Evolutionary conservation across 495 filamentous ascomycete species (phyloP).

Genomic region (Hypoxylon crocopeplum): DNA sequence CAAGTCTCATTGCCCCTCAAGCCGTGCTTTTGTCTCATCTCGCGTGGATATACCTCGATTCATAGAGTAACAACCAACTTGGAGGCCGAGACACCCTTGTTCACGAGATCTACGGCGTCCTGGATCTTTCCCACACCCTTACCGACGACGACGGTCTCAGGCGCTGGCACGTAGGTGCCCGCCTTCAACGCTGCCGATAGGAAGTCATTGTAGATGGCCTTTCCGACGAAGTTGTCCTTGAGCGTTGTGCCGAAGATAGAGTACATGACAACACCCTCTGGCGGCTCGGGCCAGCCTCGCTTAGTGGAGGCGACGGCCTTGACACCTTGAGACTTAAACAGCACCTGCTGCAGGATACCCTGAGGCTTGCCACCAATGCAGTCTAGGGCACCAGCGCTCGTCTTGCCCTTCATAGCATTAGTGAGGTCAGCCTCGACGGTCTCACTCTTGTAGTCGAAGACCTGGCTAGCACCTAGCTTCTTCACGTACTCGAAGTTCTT

Average conservation of each 20-base stretch:
- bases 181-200: constrained; percentile 18
- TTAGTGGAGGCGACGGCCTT: constrained; percentile 32
- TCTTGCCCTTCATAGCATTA: constrained; percentile 37
- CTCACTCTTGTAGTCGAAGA: constrained; percentile 62
- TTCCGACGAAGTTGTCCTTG: constrained; percentile 43
- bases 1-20: background rate
- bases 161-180: constrained; percentile 21
- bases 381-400: constrained; percentile 27
- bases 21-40: background rate
- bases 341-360: constrained; percentile 26
- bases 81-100: constrained; percentile 49
- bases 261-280: constrained; percentile 22
- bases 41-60: constrained; percentile 9
- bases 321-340: constrained; percentile 11
- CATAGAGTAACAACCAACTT: constrained; percentile 49
- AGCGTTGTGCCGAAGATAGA: constrained; percentile 25
- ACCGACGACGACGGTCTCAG: constrained; percentile 23
- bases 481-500: constrained; percentile 62
- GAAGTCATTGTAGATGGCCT: constrained; percentile 39
- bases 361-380: constrained; percentile 26
- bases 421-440: constrained; percentile 43
- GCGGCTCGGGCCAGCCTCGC: constrained; percentile 29
- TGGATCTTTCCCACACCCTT: constrained; percentile 30
- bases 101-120: constrained; percentile 31
- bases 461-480: constrained; percentile 60